Evolutionary conservation across 768 basidiomycete genomes (phyloP), one percentile per base, ranked within the genome.

Genomic region (Phaffia australis): DNA sequence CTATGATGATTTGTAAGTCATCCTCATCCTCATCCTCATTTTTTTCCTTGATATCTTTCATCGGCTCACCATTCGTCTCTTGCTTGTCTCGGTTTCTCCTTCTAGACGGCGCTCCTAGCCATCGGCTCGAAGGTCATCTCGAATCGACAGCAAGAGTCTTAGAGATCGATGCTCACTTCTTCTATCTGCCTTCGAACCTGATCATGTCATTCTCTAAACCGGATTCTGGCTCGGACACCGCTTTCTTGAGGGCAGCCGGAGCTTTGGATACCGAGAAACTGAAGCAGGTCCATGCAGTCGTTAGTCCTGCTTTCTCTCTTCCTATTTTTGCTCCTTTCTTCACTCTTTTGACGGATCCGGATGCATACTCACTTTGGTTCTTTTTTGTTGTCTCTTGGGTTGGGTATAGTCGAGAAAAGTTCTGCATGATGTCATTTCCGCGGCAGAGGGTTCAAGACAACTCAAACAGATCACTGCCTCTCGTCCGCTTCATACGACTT

Each of bases 161-260:
- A 0, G 67, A 69, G 48, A 21, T 56, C 42, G 67, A 69, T 56
- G 67, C 67, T 21, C 67, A 69, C 47, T 69, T 69, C 67, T 64
- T 69, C 54, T 69, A 69, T 25, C 56, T 52, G 14, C 62, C 57
- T 8, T 27, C 21, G 21, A 23, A 60, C 19, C 48, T 67, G 15
- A 1, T 47, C 63, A 48, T 56, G 21, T 14, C 16, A 32, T 32
- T 29, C 7, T n/a, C 23, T 42, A 16, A 60, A 21, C 56, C 52
- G n/a, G 23, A 54, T 11, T 42, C 35, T 42, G 35, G 35, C 7
- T 69, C 67, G 27, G 67, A 69, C 30, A 69, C 67, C 19, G 67
- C 67, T 23, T 69, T 69, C 42, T 55, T 69, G 3, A 62, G 67
- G 6, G 56, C 61, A 16, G 21, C 30, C 16, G 67, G 62, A 2